Conservation (phyloP, 768 basidiomycete species). For the Galerina marginata region DNA sequence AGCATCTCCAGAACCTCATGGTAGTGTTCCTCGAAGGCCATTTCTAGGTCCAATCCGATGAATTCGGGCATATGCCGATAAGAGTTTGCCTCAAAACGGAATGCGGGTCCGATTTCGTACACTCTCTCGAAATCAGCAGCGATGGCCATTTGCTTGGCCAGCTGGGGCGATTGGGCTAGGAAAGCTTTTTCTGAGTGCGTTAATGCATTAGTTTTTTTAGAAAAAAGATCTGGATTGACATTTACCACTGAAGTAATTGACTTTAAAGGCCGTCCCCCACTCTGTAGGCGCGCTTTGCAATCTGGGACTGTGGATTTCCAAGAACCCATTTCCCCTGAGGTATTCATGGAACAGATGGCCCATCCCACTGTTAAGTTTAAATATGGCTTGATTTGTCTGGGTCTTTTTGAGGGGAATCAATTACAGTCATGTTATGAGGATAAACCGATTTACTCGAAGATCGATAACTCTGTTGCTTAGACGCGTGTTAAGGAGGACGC, state of each 20-base stretch:
- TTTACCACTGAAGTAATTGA: slow-evolving; percentile 93
- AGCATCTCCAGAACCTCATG: slow-evolving; percentile 96
- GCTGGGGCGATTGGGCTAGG: slow-evolving; percentile 97
- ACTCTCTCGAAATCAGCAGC: slow-evolving; percentile 98
- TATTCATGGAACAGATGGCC: slow-evolving; percentile 86
- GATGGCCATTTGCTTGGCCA: slow-evolving; percentile 99
- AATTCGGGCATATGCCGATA: slow-evolving; percentile 99
- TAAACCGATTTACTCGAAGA: slow-evolving; percentile 68
- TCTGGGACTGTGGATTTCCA: slow-evolving; percentile 97
- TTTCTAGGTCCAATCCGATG: slow-evolving; percentile 97
- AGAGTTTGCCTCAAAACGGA: slow-evolving; percentile 97
- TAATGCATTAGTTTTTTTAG: not conserved
- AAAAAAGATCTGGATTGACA: not conserved
- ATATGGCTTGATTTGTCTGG: slow-evolving; percentile 94
- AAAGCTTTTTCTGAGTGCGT: slow-evolving; percentile 73
- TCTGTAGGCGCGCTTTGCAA: slow-evolving; percentile 97
- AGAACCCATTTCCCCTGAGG: slow-evolving; percentile 76
- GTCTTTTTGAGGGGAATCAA: slow-evolving; percentile 56
- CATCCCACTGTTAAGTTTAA: slow-evolving; percentile 89
- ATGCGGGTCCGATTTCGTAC: slow-evolving; percentile 96
- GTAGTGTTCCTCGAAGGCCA: slow-evolving; percentile 98
- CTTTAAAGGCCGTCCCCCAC: slow-evolving; percentile 97
- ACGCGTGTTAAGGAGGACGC: slow-evolving; percentile 90
- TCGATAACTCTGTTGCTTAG: slow-evolving; percentile 95
- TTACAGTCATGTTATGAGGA: not conserved